A percentile compares a stretch with the other conserved stretches of the same genome.
These are phyloP conservation scores for Phyllosticta citriasiana DNA, from an alignment of 2,329 filamentous ascomycete species.

Conservation along the genomic window DNA sequence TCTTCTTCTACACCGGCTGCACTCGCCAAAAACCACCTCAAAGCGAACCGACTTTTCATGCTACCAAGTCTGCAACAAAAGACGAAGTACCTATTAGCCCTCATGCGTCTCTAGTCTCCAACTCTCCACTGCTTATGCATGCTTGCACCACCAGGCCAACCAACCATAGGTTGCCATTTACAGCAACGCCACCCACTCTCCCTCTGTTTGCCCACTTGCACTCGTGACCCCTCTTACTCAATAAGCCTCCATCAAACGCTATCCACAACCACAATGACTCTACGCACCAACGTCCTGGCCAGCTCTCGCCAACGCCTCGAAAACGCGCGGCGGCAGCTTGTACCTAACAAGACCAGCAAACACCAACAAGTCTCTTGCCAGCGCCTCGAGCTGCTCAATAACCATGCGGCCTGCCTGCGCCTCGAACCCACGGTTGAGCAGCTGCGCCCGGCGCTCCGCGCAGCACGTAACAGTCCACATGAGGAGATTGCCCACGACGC, in stretches of 20 bases:
- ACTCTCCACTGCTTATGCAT: too few species aligned
- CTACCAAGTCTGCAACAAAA: too few species aligned
- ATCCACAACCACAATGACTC: neutral
- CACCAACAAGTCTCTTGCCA: conserved; percentile 82
- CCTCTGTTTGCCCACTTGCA: neutral
- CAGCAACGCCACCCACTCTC: neutral
- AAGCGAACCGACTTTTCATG: too few species aligned
- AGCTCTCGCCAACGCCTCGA: conserved; percentile 77
- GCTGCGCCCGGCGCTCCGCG: conserved; percentile 59
- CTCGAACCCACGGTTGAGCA: conserved; percentile 60
- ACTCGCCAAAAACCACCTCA: too few species aligned
- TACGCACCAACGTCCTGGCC: conserved; percentile 50
- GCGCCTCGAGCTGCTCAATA: conserved; percentile 63
- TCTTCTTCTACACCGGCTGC: too few species aligned
- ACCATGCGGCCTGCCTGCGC: conserved; percentile 49
- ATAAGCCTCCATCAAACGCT: neutral
- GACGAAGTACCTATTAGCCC: too few species aligned
- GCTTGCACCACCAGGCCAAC: too few species aligned
- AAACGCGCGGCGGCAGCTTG: conserved; percentile 74
- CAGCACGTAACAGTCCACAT: conserved; percentile 91
- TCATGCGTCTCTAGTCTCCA: too few species aligned
- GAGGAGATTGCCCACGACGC: conserved; percentile 82
- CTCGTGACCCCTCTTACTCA: neutral
- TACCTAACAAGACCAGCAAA: conserved; percentile 91
- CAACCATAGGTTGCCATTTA: too few species aligned